Base-by-base conservation (phyloP, 106 monocot species). In the Platanthera guangdongensis region DNA sequence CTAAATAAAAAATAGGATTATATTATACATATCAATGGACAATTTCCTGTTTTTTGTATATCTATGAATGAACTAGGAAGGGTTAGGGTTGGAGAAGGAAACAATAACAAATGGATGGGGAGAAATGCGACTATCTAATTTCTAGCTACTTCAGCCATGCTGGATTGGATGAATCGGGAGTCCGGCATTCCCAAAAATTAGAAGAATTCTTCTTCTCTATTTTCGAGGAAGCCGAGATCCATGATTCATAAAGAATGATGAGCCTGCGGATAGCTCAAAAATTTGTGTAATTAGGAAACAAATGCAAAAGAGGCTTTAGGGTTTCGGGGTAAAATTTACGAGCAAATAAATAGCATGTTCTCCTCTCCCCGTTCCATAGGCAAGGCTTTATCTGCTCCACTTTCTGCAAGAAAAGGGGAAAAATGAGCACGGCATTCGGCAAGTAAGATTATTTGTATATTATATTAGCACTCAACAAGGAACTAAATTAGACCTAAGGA, bases 251-350 rank as follows among this genome's bases (percentile, higher is more conserved):
- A 67, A 67, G 70, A 71, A 71, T 71, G 16, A 7, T 47, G 47
- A 71, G 4, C 45, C 4, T 48, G 18, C 5, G 47, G 8, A 48
- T 71, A 8, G 16, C 12, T 85, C 69, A 77, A 46, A 80, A 57
- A 1, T 74, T 55, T 39, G 86, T 86, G 21, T 57, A 82, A 47
- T 83, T 83, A 47, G 83, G 75, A 79, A 86, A 83, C n/a, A 92
- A 47, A 62, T 82, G 72, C 80, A 88, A 50, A 84, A 92, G 53
- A 47, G 81, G 88, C 18, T 81, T 47, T 15, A 86, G 82, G 3
- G 92, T 76, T 75, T 88, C 92, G 22, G 92, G 88, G 74, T 86
- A 82, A 52, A 92, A 92, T 78, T 92, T 92, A 59, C 92, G 80
- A 9, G 92, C 92, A 83, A 92, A 92, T 15, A 92, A 65, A 84